Evolutionary conservation across 2,329 filamentous ascomycete genomes (phyloP).

Genomic region (Chrysoporthe cubensis): DNA sequence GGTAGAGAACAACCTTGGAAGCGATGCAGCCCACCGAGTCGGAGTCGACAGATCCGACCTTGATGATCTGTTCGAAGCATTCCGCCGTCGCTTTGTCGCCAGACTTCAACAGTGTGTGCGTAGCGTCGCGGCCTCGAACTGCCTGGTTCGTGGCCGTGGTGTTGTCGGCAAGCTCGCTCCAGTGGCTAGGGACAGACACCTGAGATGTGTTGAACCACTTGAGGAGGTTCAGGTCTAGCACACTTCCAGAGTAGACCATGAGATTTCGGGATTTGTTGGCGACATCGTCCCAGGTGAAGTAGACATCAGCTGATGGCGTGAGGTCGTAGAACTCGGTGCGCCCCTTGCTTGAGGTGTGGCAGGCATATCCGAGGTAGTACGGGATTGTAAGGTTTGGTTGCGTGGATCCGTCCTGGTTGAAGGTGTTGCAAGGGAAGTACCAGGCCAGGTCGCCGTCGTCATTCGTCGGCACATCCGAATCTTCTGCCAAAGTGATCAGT

Average conservation of each 20-base stretch:
- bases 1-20: slow-evolving; percentile 93
- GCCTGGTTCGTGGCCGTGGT: slow-evolving; percentile 60
- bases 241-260: slow-evolving; percentile 91
- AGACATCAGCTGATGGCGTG: slow-evolving; percentile 78
- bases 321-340: slow-evolving; percentile 79
- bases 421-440: slow-evolving; percentile 94
- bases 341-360: slow-evolving; percentile 75
- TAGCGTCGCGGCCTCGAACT: slow-evolving; percentile 85
- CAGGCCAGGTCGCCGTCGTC: slow-evolving; percentile 76
- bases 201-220: slow-evolving; percentile 87
- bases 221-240: slow-evolving; percentile 86
- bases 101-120: slow-evolving; percentile 79
- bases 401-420: slow-evolving; percentile 91
- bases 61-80: slow-evolving; percentile 92
- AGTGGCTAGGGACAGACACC: slow-evolving; percentile 74
- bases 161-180: slow-evolving; percentile 78
- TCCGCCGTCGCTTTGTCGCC: slow-evolving; percentile 80
- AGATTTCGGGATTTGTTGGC: slow-evolving; percentile 87
- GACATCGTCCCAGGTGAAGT: slow-evolving; percentile 94
- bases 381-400: slow-evolving; percentile 73
- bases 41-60: slow-evolving; percentile 93
- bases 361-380: slow-evolving; percentile 84
- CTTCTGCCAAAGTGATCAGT: slow-evolving; percentile 72
- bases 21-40: slow-evolving; percentile 97
- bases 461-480: slow-evolving; percentile 81